phyloP scores from a whole-genome alignment of 106 monocot species.

The Dioscorea dumetorum region DNA sequence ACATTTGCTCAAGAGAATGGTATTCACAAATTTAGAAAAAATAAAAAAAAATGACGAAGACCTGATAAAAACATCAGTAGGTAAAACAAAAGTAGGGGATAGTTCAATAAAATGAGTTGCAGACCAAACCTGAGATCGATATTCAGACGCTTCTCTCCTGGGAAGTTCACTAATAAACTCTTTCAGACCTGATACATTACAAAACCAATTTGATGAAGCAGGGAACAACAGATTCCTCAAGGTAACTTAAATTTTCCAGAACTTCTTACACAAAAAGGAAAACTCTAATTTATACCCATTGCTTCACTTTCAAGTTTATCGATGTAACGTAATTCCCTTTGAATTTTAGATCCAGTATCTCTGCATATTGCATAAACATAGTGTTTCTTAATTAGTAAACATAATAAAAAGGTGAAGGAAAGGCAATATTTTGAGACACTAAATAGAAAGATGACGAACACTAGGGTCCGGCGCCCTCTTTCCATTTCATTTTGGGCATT shows the following conservation, averaged over 20 bases:
- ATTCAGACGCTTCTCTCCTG: neutral
- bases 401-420: neutral
- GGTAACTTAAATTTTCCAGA: neutral
- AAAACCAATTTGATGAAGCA: neutral
- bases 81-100: too few relatives aligned
- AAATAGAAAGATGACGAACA: neutral
- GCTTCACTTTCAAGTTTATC: slow-evolving; percentile 3
- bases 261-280: neutral
- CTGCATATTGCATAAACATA: neutral
- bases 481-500: slow-evolving; percentile 6
- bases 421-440: neutral
- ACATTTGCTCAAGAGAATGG: too few relatives aligned
- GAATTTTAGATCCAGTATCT: slow-evolving; percentile 1
- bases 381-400: neutral
- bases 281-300: neutral
- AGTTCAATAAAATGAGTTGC: too few relatives aligned
- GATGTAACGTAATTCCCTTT: slow-evolving; percentile 1
- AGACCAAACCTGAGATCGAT: slow-evolving; percentile 4
- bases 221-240: neutral
- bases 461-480: neutral
- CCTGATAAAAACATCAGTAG: too few relatives aligned
- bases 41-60: too few relatives aligned
- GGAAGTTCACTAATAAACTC: slow-evolving; percentile 8
- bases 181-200: slow-evolving; percentile 8
- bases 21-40: too few relatives aligned